Evolutionary conservation across 345 rosid genomes (phyloP).

Genomic region (Populus ilicifolia): DNA sequence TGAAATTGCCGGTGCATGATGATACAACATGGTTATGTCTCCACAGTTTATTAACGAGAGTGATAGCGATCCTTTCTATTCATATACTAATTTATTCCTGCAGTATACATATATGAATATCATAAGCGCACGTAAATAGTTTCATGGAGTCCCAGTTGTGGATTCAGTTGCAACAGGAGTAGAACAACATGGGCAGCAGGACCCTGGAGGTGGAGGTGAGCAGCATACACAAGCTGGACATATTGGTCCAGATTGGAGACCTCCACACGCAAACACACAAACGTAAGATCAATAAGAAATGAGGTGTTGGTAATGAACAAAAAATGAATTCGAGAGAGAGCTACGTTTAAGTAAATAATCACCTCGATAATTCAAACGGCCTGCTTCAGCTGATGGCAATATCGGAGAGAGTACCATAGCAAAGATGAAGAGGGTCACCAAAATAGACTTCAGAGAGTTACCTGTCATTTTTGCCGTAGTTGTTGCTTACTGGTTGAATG

Average conservation of each 20-base stretch:
- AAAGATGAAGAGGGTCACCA: constrained; percentile 9
- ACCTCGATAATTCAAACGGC: not conserved
- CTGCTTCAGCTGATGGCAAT: not conserved
- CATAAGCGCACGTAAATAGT: not conserved
- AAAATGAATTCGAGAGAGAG: not conserved
- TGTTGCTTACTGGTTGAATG: not conserved
- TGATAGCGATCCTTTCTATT: not conserved
- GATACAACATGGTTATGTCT: no score
- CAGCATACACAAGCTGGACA: constrained; percentile 26
- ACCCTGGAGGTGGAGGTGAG: constrained; percentile 24
- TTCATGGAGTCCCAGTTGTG: not conserved
- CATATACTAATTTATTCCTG: not conserved
- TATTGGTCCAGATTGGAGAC: not conserved
- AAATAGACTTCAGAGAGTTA: not conserved
- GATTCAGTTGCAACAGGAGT: not conserved
- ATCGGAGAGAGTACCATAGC: constrained; percentile 11
- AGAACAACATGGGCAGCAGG: constrained; percentile 25
- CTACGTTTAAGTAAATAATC: not conserved
- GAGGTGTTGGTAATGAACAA: not conserved
- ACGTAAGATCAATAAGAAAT: not conserved
- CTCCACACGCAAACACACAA: not conserved
- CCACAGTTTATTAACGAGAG: not conserved
- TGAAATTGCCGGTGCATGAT: no score
- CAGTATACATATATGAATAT: no score
- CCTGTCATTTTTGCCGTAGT: not conserved